phyloP scores from a whole-genome alignment of 2,329 filamentous ascomycete species.

The Zymoseptoria ardabiliae region DNA sequence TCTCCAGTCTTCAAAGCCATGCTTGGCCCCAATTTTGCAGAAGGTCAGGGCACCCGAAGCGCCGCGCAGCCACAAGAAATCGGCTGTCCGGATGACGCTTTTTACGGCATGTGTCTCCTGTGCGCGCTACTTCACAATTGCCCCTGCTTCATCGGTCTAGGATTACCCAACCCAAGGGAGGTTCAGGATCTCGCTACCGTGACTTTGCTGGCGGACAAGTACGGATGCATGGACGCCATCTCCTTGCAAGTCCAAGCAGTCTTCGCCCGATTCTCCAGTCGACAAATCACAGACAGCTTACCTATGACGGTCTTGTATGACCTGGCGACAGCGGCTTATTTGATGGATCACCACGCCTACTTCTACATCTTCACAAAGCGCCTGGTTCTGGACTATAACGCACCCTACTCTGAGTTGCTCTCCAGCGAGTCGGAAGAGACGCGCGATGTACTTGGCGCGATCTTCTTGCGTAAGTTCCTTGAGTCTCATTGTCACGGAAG shows the following conservation, averaged over 20 bases:
- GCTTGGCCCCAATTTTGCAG: not conserved
- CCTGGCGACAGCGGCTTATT: not conserved
- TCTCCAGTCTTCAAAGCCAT: slow-evolving; percentile 2
- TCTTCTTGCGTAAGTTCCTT: not conserved
- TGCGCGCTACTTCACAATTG: not conserved
- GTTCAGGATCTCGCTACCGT: not conserved
- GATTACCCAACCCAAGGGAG: not conserved
- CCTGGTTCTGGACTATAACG: slow-evolving; percentile 1
- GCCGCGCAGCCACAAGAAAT: not conserved
- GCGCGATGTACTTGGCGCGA: not conserved
- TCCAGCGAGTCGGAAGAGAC: not conserved
- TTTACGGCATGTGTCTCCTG: not conserved
- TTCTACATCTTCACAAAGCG: slow-evolving; percentile 3
- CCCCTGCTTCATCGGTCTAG: not conserved
- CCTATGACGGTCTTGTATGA: not conserved
- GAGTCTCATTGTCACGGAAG: not conserved
- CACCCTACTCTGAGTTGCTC: not conserved
- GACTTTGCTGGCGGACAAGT: not conserved
- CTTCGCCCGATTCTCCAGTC: not conserved
- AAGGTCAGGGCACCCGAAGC: not conserved
- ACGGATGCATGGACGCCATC: not conserved
- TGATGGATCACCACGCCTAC: not conserved
- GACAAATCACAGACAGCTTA: not conserved
- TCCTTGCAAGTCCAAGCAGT: not conserved
- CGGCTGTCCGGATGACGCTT: not conserved